These are phyloP conservation scores for Anthracocystis panici-leucophaei DNA, from an alignment of 1,284 basidiomycete species.

Conservation along the genomic window DNA sequence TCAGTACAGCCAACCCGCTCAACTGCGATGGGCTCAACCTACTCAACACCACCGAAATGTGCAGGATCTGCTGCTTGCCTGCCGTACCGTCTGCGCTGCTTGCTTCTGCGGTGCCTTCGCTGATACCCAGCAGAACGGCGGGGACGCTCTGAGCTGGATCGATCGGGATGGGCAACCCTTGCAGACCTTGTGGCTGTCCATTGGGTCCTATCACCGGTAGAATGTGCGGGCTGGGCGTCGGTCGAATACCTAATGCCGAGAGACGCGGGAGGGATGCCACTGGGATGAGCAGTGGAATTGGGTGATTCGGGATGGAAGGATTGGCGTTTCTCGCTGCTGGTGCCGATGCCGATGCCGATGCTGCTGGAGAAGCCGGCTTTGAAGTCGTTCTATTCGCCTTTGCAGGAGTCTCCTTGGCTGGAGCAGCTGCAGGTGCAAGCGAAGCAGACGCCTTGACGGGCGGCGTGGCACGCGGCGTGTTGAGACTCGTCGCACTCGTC, in stretches of 20 bases:
- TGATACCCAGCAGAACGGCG: conserved; percentile 66
- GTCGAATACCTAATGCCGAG: conserved; percentile 61
- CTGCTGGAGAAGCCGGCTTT: conserved; percentile 1
- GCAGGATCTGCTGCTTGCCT: conserved; percentile 59
- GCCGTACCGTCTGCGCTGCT: conserved; percentile 7
- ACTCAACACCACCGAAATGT: conserved; percentile 65
- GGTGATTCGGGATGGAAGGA: conserved; percentile 61
- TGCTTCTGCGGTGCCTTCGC: conserved; percentile 42
- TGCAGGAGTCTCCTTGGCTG: conserved; percentile 17
- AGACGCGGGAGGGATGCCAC: conserved; percentile 59
- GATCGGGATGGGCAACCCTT: conserved; percentile 56
- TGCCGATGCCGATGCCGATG: conserved; percentile 13
- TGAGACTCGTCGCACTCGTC: conserved; percentile 42
- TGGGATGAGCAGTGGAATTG: conserved; percentile 66
- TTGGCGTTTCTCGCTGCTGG: conserved; percentile 18
- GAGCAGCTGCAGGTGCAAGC: conserved; percentile 11
- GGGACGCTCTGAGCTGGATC: conserved; percentile 59
- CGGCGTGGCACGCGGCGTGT: conserved; percentile 34
- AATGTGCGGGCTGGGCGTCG: conserved; percentile 61
- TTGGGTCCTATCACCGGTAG: conserved; percentile 48
- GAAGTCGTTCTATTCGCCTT: conserved; percentile 16
- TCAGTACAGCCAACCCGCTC: conserved; percentile 61
- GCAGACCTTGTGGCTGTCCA: conserved; percentile 41
- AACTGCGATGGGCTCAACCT: conserved; percentile 63
- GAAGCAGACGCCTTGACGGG: conserved; percentile 31